phyloP scores from a whole-genome alignment of 768 basidiomycete genomes.

The Cubamyces lactineus region DNA sequence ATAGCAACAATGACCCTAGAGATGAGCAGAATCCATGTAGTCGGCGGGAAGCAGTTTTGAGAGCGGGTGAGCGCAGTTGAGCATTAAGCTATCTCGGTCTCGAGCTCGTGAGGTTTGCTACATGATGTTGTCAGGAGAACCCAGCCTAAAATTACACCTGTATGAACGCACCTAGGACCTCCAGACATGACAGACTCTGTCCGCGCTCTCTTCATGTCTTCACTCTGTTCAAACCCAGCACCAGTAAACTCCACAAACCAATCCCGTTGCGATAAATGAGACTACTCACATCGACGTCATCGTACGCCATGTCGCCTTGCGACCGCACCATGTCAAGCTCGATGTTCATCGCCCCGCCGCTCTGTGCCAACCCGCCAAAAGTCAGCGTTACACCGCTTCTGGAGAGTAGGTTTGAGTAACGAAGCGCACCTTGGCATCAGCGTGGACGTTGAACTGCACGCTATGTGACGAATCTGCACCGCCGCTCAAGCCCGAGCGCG shows the following conservation, averaged over 20 bases:
- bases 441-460: constrained; percentile 27
- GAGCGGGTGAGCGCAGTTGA: background rate
- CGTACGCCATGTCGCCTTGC: background rate
- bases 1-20: too few relatives aligned
- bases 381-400: background rate
- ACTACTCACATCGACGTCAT: constrained; percentile 6
- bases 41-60: background rate
- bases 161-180: background rate
- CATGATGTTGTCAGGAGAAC: background rate
- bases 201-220: background rate
- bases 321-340: constrained; percentile 26
- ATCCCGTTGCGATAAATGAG: background rate
- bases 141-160: too few relatives aligned
- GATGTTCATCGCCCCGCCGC: constrained; percentile 19
- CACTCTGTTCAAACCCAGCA: background rate
- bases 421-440: constrained; percentile 22
- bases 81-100: background rate
- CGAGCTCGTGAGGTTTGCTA: background rate
- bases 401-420: background rate
- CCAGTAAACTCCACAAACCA: background rate
- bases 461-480: constrained; percentile 17
- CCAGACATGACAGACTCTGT: background rate
- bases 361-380: background rate
- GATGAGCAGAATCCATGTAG: background rate
- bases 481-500: constrained; percentile 2